These are phyloP conservation scores for Protomyces macrosporus DNA, from an alignment of 1,139 yeast species.

Conservation along the genomic window DNA sequence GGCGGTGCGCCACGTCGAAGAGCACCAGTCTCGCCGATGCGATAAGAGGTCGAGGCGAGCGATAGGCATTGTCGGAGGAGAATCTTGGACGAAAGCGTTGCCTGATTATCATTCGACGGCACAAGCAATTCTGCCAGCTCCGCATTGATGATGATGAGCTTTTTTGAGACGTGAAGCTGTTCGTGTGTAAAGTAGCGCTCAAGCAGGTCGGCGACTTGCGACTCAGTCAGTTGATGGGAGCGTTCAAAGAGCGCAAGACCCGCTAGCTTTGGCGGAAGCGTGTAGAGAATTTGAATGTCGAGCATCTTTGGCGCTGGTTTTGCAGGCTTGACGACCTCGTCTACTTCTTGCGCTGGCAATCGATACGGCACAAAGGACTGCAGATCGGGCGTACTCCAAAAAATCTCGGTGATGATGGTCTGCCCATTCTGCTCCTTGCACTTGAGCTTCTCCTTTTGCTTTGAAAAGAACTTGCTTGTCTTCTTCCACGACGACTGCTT, in stretches of 20 bases:
- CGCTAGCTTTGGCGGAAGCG: background rate
- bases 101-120: background rate
- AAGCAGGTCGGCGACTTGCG: background rate
- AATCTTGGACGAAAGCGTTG: background rate
- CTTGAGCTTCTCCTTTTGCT: slow-evolving; percentile 14
- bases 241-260: background rate
- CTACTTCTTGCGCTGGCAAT: background rate
- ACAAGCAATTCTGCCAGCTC: background rate
- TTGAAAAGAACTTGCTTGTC: slow-evolving; percentile 11
- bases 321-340: background rate
- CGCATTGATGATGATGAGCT: slow-evolving; percentile 3
- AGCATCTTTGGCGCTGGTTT: background rate
- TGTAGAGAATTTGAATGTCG: slow-evolving; percentile 1
- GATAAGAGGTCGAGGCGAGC: background rate
- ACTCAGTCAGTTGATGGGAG: background rate
- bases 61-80: background rate
- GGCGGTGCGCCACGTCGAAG: slow-evolving; percentile 7
- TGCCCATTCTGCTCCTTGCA: slow-evolving; percentile 20
- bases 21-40: background rate
- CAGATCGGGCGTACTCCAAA: slow-evolving; percentile 1
- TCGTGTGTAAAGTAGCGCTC: background rate
- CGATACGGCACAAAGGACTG: slow-evolving; percentile 6
- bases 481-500: slow-evolving; percentile 5
- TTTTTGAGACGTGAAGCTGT: background rate
- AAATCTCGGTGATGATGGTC: slow-evolving; percentile 4